Percentiles rank a stretch among this genome's conserved stretches.
Conservation (phyloP, 2,329 filamentous ascomycete species). For the Ophiosphaerella narmari region DNA sequence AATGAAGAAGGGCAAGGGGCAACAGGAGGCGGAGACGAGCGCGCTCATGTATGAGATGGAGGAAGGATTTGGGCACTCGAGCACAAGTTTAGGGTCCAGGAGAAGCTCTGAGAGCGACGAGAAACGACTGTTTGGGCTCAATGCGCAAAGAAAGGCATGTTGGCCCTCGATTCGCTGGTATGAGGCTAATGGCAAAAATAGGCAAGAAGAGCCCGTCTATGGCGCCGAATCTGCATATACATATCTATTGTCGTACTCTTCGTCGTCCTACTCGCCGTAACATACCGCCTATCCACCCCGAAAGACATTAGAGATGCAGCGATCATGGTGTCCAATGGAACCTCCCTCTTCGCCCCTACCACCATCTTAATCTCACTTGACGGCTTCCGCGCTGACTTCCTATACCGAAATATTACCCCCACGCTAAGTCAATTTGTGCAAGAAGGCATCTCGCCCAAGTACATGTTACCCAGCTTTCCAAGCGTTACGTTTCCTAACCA, state of each 20-base stretch:
- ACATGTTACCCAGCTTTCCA: constrained; percentile 93
- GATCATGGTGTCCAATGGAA: constrained; percentile 71
- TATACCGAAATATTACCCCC: constrained; percentile 82
- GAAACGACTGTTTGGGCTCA: constrained; percentile 60
- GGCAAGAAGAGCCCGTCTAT: constrained; percentile 40
- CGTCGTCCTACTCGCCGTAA: constrained; percentile 59
- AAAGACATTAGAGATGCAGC: constrained; percentile 26
- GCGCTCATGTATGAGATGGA: constrained; percentile 91
- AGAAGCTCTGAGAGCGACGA: constrained; percentile 53
- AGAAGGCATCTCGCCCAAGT: constrained; percentile 84
- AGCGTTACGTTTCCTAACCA: constrained; percentile 96
- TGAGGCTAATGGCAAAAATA: constrained; percentile 19
- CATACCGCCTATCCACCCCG: constrained; percentile 58
- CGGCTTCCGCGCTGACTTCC: constrained; percentile 92
- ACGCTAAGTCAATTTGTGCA: constrained; percentile 77
- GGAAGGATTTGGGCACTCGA: constrained; percentile 72
- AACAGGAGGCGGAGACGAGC: constrained; percentile 66
- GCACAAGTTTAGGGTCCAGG: constrained; percentile 35
- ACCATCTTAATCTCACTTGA: constrained; percentile 94
- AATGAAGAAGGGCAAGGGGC: constrained; percentile 48
- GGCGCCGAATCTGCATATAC: constrained; percentile 49
- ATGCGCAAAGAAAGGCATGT: constrained; percentile 42
- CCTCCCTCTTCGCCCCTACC: constrained; percentile 84
- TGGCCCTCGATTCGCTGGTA: constrained; percentile 40
- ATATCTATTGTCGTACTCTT: constrained; percentile 58